Conservation (phyloP, 768 basidiomycete genomes). For the Coprinopsis sp. region DNA sequence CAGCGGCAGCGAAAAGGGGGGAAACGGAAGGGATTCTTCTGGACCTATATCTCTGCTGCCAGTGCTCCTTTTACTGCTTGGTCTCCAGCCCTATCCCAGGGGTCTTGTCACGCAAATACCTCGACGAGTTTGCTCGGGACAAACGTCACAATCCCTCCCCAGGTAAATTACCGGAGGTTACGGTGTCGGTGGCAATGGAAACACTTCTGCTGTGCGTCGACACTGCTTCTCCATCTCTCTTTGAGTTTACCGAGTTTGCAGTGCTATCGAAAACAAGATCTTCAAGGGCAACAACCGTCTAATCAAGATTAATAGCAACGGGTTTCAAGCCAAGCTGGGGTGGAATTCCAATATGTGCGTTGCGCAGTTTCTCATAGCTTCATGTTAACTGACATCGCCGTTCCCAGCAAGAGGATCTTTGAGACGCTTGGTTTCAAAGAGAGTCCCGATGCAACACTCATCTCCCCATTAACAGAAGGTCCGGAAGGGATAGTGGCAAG, state of each 20-base stretch:
- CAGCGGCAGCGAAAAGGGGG: constrained; percentile 25
- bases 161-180: constrained; percentile 51
- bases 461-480: constrained; percentile 53
- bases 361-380: neutral
- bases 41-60: constrained; percentile 81
- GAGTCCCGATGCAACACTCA: constrained; percentile 41
- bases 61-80: constrained; percentile 72
- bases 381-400: constrained; percentile 3
- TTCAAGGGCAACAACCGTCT: constrained; percentile 65
- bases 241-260: constrained; percentile 26
- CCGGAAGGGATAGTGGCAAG: constrained; percentile 47
- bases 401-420: constrained; percentile 39
- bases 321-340: constrained; percentile 62
- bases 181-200: constrained; percentile 56
- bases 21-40: constrained; percentile 53
- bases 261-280: constrained; percentile 70
- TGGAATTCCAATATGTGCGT: constrained; percentile 60
- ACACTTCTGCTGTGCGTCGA: constrained; percentile 60
- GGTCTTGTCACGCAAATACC: constrained; percentile 56
- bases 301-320: constrained; percentile 47
- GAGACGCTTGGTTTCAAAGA: constrained; percentile 40
- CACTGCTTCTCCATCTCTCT: constrained; percentile 5
- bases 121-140: constrained; percentile 62
- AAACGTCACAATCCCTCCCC: constrained; percentile 53
- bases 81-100: constrained; percentile 70